A percentile compares a stretch with the other conserved stretches of the same genome.
Evolutionary conservation across 2,329 filamentous ascomycete genomes (phyloP).

Genomic region (Colletotrichum cuscutae): DNA sequence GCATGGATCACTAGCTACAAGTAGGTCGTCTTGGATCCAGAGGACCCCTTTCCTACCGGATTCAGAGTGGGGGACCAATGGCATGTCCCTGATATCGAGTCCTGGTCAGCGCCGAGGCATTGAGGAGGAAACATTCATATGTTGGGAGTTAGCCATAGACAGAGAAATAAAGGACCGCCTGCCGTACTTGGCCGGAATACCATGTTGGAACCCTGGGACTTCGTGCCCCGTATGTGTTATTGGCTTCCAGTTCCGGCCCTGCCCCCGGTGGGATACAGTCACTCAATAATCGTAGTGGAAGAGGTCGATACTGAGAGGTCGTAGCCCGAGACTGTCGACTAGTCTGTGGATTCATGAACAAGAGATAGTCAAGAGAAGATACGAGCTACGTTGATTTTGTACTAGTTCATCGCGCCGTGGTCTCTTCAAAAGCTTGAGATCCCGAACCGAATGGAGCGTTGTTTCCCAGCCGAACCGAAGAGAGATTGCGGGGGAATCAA

Average conservation of each 20-base stretch:
- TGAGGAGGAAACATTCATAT: background rate
- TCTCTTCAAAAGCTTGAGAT: background rate
- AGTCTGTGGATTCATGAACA: too few relatives aligned
- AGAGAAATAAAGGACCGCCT: too few relatives aligned
- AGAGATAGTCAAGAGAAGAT: too few relatives aligned
- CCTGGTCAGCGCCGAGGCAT: background rate
- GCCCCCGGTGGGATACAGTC: too few relatives aligned
- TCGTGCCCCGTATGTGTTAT: too few relatives aligned
- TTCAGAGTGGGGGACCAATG: conserved; percentile 34
- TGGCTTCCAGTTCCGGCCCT: too few relatives aligned
- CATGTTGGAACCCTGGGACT: too few relatives aligned
- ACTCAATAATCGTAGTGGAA: too few relatives aligned
- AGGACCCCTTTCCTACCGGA: conserved; percentile 54
- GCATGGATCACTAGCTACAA: conserved; percentile 58
- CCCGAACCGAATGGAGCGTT: background rate
- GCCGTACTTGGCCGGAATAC: too few relatives aligned
- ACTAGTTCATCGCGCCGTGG: background rate
- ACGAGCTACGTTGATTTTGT: too few relatives aligned
- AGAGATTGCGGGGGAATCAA: conserved; percentile 1
- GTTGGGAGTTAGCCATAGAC: background rate
- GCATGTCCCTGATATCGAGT: background rate
- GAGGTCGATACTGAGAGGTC: too few relatives aligned
- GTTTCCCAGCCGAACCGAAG: conserved; percentile 14
- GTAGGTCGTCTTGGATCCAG: conserved; percentile 53
- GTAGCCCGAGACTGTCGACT: too few relatives aligned